Percentiles rank a stretch among this genome's conserved stretches.
phyloP scores from a whole-genome alignment of 1,139 yeast genomes.

The Yamadazyma spencermartinsiae region DNA sequence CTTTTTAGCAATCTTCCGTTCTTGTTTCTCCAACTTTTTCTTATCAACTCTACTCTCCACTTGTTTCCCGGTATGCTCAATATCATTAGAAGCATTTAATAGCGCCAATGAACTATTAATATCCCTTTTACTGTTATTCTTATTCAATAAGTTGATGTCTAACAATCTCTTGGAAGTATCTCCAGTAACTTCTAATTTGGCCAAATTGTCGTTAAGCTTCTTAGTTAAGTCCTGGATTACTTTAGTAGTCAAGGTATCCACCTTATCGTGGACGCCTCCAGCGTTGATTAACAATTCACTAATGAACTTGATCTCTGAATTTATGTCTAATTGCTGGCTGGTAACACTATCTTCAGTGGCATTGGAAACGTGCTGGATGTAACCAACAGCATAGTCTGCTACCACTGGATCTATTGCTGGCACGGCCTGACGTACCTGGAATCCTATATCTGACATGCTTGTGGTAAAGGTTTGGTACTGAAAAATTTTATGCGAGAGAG shows the following conservation, averaged over 20 bases:
- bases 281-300: constrained; percentile 68
- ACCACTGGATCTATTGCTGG: constrained; percentile 89
- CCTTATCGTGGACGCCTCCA: constrained; percentile 67
- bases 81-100: constrained; percentile 74
- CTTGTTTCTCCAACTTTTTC: constrained; percentile 96
- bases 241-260: constrained; percentile 46
- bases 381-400: constrained; percentile 89
- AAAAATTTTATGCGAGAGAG: constrained; percentile 2
- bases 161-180: constrained; percentile 80
- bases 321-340: constrained; percentile 68
- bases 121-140: constrained; percentile 67
- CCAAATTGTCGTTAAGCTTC: constrained; percentile 67
- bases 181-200: constrained; percentile 67
- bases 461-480: not conserved
- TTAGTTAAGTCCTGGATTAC: constrained; percentile 51
- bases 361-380: constrained; percentile 72
- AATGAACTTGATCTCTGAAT: constrained; percentile 66
- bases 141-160: constrained; percentile 62
- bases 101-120: constrained; percentile 70
- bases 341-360: constrained; percentile 82
- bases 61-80: constrained; percentile 88
- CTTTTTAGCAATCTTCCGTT: constrained; percentile 93
- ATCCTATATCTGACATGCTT: constrained; percentile 52
- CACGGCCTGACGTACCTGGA: constrained; percentile 83
- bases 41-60: constrained; percentile 94